Conservation (phyloP, 2,329 filamentous ascomycete species). For the Fusarium hostae region DNA sequence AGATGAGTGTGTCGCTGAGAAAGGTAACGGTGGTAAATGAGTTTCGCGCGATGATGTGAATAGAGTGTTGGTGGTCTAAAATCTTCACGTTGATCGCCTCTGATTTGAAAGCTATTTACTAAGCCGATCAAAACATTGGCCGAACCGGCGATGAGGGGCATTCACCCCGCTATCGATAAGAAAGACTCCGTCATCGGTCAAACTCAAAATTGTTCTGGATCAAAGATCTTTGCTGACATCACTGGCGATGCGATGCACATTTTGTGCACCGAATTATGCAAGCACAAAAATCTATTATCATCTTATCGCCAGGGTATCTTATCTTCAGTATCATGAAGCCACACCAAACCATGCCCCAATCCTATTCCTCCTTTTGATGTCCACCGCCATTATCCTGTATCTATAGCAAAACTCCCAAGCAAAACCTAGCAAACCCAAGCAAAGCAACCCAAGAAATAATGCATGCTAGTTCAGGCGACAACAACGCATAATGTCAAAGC, state of each 20-base stretch:
- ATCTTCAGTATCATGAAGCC: conserved; percentile 19
- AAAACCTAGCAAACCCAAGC: not conserved
- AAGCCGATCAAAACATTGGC: conserved; percentile 40
- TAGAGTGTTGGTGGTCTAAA: not conserved
- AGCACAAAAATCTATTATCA: not conserved
- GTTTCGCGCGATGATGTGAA: not conserved
- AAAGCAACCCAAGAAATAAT: conserved; percentile 4
- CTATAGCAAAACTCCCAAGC: not conserved
- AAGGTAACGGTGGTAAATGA: accelerated
- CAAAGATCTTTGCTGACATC: not conserved
- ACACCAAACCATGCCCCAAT: not conserved
- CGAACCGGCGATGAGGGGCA: conserved; percentile 22
- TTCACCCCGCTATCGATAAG: conserved; percentile 32
- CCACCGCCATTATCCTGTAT: not conserved
- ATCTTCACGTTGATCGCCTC: not conserved
- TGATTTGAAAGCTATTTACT: conserved; percentile 48
- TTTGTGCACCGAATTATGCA: not conserved
- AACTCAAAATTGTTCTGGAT: not conserved
- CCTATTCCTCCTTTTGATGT: not conserved
- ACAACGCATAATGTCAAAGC: conserved; percentile 15
- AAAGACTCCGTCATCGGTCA: conserved; percentile 6
- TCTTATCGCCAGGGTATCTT: conserved; percentile 18
- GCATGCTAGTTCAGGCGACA: not conserved
- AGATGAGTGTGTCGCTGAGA: accelerated
- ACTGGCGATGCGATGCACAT: not conserved